Conservation (phyloP, 179 eudicot species). For the Camellia oleifera region DNA sequence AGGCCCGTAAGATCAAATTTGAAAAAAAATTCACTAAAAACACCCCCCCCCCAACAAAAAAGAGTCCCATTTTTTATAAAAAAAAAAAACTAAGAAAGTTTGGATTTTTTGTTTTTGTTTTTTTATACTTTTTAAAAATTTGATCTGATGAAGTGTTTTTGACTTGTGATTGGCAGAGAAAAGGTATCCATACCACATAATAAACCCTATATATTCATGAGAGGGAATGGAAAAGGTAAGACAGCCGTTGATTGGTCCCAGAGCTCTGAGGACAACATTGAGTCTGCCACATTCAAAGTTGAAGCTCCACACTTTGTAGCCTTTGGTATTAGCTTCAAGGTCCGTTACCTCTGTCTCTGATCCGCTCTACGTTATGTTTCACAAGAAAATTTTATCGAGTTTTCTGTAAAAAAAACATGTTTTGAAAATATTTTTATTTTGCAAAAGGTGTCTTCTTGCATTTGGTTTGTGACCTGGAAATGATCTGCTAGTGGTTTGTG, state of each 20-base stretch:
- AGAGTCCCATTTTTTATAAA: too few species aligned
- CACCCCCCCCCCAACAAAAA: too few species aligned
- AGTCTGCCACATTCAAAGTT: slow-evolving; percentile 75
- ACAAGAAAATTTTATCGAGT: too few species aligned
- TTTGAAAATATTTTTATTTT: too few species aligned
- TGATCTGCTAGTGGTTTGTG: too few species aligned
- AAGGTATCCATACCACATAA: slow-evolving; percentile 62
- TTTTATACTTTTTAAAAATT: neutral
- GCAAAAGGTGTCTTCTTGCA: too few species aligned
- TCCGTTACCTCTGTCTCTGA: slow-evolving; percentile 11
- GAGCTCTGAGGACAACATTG: slow-evolving; percentile 47
- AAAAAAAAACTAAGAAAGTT: too few species aligned
- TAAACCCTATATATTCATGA: slow-evolving; percentile 69
- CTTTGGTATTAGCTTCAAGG: slow-evolving; percentile 84
- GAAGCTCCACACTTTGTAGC: slow-evolving; percentile 74
- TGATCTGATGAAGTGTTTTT: neutral
- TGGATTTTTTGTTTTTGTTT: neutral
- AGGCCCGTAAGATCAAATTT: too few species aligned
- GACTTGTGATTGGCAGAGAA: slow-evolving; percentile 44
- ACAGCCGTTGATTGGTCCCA: slow-evolving; percentile 63
- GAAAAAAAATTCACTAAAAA: too few species aligned
- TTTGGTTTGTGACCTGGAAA: too few species aligned
- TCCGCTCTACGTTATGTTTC: neutral
- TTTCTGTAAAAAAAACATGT: too few species aligned
- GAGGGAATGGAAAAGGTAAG: slow-evolving; percentile 72